These are phyloP conservation scores for Ophiocordyceps robertsii DNA, from an alignment of 2,329 filamentous ascomycete species.

Conservation along the genomic window DNA sequence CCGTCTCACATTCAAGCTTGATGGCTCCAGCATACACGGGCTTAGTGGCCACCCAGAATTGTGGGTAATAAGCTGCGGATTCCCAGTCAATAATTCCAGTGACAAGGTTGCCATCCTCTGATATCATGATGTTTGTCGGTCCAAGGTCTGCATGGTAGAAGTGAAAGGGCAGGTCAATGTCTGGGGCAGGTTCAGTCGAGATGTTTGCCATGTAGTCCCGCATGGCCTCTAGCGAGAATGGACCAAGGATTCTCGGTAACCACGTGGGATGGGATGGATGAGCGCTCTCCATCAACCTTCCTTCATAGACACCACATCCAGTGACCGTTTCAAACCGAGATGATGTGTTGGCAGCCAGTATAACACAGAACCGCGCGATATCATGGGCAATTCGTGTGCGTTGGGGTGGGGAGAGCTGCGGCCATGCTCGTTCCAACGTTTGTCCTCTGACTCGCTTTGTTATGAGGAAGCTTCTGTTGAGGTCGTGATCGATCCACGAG, in stretches of 20 bases:
- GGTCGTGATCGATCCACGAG: constrained; percentile 1
- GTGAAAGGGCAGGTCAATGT: constrained; percentile 5
- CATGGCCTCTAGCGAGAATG: constrained; percentile 1
- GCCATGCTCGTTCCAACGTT: constrained; percentile 1
- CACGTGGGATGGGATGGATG: constrained; percentile 2
- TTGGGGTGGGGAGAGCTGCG: not conserved
- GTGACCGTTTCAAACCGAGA: constrained; percentile 2
- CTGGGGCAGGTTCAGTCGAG: constrained; percentile 14
- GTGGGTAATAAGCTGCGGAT: not conserved
- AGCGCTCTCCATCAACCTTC: not conserved
- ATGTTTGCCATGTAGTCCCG: constrained; percentile 14
- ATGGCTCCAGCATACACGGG: not conserved
- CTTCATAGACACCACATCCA: constrained; percentile 1
- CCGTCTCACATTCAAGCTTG: not conserved
- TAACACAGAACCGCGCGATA: not conserved
- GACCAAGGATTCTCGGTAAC: constrained; percentile 1
- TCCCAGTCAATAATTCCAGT: not conserved
- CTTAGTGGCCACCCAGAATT: not conserved
- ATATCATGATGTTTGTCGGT: not conserved
- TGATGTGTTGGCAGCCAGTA: constrained; percentile 1
- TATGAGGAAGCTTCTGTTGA: constrained; percentile 2
- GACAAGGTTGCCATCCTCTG: not conserved
- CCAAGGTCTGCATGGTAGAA: not conserved
- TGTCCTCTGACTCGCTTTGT: constrained; percentile 1
- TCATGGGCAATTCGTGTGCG: no score